Percentiles rank a stretch among this genome's conserved stretches.
These are phyloP conservation scores for Apiotrichum sp. DNA, from an alignment of 1,284 basidiomycete species.

Conservation along the genomic window DNA sequence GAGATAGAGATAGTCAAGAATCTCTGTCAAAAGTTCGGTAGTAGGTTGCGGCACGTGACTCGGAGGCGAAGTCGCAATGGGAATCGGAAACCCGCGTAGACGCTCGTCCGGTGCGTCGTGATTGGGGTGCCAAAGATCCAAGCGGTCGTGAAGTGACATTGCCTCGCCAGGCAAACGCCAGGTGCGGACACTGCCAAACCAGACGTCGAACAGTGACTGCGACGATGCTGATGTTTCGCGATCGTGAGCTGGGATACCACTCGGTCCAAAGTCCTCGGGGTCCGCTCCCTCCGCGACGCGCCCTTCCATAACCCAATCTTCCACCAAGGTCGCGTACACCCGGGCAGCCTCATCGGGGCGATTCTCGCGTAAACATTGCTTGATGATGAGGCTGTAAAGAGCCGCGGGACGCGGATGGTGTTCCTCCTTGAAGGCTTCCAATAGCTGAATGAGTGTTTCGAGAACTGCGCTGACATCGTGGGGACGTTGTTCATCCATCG, in stretches of 20 bases:
- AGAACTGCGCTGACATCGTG: neutral
- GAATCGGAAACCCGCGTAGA: slow-evolving; percentile 35
- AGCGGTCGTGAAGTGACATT: slow-evolving; percentile 39
- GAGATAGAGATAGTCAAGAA: slow-evolving; percentile 29
- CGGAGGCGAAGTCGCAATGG: slow-evolving; percentile 42
- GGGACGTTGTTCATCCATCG: slow-evolving; percentile 18
- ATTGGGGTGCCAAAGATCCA: slow-evolving; percentile 46
- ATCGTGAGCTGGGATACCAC: slow-evolving; percentile 10
- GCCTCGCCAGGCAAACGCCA: slow-evolving; percentile 45
- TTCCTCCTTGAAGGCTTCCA: slow-evolving; percentile 26
- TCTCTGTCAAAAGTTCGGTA: slow-evolving; percentile 21
- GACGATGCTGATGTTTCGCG: neutral
- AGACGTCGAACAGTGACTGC: slow-evolving; percentile 21
- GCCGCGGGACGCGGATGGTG: slow-evolving; percentile 26
- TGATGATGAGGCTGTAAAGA: slow-evolving; percentile 31
- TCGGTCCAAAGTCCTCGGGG: slow-evolving; percentile 33
- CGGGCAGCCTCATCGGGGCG: slow-evolving; percentile 39
- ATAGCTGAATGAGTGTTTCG: slow-evolving; percentile 13
- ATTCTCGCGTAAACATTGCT: slow-evolving; percentile 23
- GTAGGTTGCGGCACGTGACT: slow-evolving; percentile 38
- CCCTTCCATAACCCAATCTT: slow-evolving; percentile 48
- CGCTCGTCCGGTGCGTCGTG: slow-evolving; percentile 36
- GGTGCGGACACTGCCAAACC: slow-evolving; percentile 43
- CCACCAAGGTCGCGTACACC: slow-evolving; percentile 43
- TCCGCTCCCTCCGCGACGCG: slow-evolving; percentile 40